These are phyloP conservation scores for Choricystis sp. DNA, from an alignment of 139 green algal species.

Conservation along the genomic window DNA sequence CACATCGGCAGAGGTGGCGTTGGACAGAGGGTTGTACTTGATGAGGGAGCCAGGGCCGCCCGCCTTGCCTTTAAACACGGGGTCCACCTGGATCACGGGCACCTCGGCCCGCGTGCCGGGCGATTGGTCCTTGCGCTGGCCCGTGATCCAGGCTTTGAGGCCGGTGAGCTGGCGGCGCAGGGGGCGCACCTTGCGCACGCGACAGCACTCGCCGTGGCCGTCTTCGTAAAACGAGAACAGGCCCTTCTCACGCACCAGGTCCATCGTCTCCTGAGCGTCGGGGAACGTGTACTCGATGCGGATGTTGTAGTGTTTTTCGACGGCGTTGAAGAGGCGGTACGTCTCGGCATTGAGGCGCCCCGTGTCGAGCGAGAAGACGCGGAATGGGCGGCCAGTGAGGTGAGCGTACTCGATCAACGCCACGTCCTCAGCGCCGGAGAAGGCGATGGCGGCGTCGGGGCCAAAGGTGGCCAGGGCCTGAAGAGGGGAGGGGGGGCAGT, in stretches of 20 bases:
- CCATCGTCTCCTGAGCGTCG: constrained; percentile 68
- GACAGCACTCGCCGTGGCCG: constrained; percentile 93
- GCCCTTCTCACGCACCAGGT: constrained; percentile 89
- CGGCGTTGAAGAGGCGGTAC: constrained; percentile 79
- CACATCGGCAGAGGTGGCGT: constrained; percentile 68
- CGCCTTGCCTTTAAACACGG: constrained; percentile 71
- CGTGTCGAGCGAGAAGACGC: constrained; percentile 96
- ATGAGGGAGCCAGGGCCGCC: constrained; percentile 71
- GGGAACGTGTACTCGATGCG: constrained; percentile 98
- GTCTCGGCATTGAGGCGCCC: constrained; percentile 95
- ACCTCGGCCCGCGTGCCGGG: constrained; percentile 79
- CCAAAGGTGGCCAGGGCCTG: constrained; percentile 80
- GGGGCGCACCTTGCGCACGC: constrained; percentile 79
- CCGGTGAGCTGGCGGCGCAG: constrained; percentile 71
- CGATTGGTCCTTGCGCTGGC: constrained; percentile 95
- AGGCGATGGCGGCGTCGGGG: constrained; percentile 79
- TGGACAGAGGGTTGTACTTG: constrained; percentile 97
- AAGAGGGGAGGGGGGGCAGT: not conserved
- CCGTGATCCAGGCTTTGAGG: constrained; percentile 92
- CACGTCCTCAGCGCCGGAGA: constrained; percentile 91
- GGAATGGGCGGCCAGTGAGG: constrained; percentile 80
- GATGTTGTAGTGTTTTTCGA: constrained; percentile 97
- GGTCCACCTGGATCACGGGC: constrained; percentile 76
- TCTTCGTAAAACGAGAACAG: constrained; percentile 98
- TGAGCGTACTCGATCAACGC: constrained; percentile 94